These are phyloP conservation scores for Alternaria gaisen DNA, from an alignment of 2,329 filamentous ascomycete species.

Conservation along the genomic window DNA sequence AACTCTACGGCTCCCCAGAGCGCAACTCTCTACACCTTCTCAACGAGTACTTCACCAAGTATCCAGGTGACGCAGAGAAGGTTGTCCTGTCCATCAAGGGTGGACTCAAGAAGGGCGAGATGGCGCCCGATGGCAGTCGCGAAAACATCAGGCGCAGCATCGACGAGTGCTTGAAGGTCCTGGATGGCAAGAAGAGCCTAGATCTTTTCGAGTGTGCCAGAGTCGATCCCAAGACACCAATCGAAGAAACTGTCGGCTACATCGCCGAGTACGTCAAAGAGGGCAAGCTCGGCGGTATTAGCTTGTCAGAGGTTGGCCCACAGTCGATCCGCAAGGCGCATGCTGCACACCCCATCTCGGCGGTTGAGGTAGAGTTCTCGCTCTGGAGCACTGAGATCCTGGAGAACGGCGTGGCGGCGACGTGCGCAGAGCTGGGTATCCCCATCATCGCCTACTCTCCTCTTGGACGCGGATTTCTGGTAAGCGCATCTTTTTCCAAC, in stretches of 20 bases:
- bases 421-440: constrained; percentile 70
- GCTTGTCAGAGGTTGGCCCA: constrained; percentile 57
- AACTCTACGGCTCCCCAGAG: constrained; percentile 58
- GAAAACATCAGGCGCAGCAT: constrained; percentile 56
- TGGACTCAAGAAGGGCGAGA: constrained; percentile 46
- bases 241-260: constrained; percentile 56
- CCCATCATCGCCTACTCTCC: constrained; percentile 76
- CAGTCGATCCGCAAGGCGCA: constrained; percentile 59
- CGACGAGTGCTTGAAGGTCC: constrained; percentile 55
- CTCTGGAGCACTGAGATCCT: constrained; percentile 66
- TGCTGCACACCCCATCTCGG: constrained; percentile 64
- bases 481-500: constrained; percentile 25
- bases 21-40: constrained; percentile 60
- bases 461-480: constrained; percentile 67
- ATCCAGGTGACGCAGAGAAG: constrained; percentile 60
- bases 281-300: constrained; percentile 58
- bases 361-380: constrained; percentile 69
- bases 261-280: constrained; percentile 52
- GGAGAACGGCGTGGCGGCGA: constrained; percentile 64
- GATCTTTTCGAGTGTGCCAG: constrained; percentile 60
- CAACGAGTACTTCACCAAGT: constrained; percentile 61
- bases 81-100: constrained; percentile 64
- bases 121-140: constrained; percentile 52
- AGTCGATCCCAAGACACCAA: constrained; percentile 54
- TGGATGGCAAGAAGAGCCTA: constrained; percentile 59